A percentile compares a stretch with the other conserved stretches of the same genome.
These are phyloP conservation scores for Haplographium delicatum DNA, from an alignment of 495 filamentous ascomycete species.

Conservation along the genomic window DNA sequence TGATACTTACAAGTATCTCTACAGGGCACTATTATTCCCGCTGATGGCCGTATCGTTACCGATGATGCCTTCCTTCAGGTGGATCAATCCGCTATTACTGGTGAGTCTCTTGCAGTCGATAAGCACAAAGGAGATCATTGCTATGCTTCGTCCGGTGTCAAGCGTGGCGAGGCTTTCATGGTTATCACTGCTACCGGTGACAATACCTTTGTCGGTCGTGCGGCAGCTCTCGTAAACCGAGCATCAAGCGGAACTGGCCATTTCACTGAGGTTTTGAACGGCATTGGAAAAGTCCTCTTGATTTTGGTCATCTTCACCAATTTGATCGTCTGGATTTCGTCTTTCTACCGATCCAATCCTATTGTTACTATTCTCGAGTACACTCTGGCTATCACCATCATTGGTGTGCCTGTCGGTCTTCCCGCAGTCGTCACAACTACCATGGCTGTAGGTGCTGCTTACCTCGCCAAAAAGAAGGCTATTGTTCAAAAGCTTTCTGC, in stretches of 20 bases:
- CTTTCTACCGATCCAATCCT: constrained; percentile 77
- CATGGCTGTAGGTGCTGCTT: constrained; percentile 93
- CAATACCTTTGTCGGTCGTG: constrained; percentile 82
- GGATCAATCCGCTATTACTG: constrained; percentile 88
- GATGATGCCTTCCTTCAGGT: constrained; percentile 78
- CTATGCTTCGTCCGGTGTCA: constrained; percentile 82
- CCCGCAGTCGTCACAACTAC: constrained; percentile 94
- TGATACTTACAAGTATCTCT: not conserved
- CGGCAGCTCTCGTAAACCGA: constrained; percentile 76
- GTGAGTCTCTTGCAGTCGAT: constrained; percentile 87
- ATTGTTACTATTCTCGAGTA: constrained; percentile 76
- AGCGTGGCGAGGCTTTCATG: constrained; percentile 81
- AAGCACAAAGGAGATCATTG: constrained; percentile 74
- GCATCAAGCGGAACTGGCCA: constrained; percentile 69
- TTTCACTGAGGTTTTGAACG: constrained; percentile 84
- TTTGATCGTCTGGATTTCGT: constrained; percentile 77
- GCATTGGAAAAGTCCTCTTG: constrained; percentile 78
- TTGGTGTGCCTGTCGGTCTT: constrained; percentile 94
- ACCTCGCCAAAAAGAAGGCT: constrained; percentile 90
- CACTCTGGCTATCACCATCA: constrained; percentile 82
- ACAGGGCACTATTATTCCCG: constrained; percentile 79
- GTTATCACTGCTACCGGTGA: constrained; percentile 80
- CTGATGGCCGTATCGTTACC: constrained; percentile 79
- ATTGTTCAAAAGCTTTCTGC: constrained; percentile 95
- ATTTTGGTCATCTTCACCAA: constrained; percentile 76